These are phyloP conservation scores for Lecanosticta acicola DNA, from an alignment of 2,329 filamentous ascomycete genomes.

Conservation along the genomic window DNA sequence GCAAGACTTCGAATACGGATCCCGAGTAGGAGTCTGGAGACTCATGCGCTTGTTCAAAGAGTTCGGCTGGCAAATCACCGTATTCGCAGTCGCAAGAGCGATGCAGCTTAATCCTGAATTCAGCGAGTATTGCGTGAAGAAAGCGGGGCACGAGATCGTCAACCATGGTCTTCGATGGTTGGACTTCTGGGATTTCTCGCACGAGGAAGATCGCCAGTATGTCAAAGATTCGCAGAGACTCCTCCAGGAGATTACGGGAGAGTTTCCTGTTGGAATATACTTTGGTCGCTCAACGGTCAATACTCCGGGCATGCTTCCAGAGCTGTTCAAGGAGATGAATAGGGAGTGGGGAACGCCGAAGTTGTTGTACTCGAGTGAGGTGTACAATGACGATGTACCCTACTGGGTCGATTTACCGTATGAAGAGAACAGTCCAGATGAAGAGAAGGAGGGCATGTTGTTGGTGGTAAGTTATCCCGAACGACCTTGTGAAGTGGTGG, in stretches of 20 bases:
- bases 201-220: slow-evolving; percentile 46
- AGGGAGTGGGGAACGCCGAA: slow-evolving; percentile 34
- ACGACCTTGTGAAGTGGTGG: too few relatives aligned
- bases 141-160: slow-evolving; percentile 38
- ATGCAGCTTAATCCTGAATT: slow-evolving; percentile 40
- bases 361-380: slow-evolving; percentile 47
- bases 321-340: slow-evolving; percentile 48
- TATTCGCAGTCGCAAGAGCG: slow-evolving; percentile 39
- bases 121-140: slow-evolving; percentile 36
- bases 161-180: slow-evolving; percentile 42
- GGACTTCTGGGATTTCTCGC: slow-evolving; percentile 38
- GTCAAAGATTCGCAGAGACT: slow-evolving; percentile 41
- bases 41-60: slow-evolving; percentile 40
- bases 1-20: slow-evolving; percentile 40
- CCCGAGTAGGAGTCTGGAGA: slow-evolving; percentile 36
- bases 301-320: slow-evolving; percentile 42
- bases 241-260: slow-evolving; percentile 40
- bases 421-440: slow-evolving; percentile 37
- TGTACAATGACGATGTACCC: slow-evolving; percentile 52
- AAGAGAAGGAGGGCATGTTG: slow-evolving; percentile 36
- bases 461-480: slow-evolving; percentile 24
- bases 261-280: slow-evolving; percentile 47
- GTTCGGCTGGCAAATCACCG: slow-evolving; percentile 40
- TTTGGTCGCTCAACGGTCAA: slow-evolving; percentile 45
- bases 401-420: slow-evolving; percentile 52